These are phyloP conservation scores for Saccharomycopsis sp. DNA, from an alignment of 805 yeast genomes.

Conservation along the genomic window DNA sequence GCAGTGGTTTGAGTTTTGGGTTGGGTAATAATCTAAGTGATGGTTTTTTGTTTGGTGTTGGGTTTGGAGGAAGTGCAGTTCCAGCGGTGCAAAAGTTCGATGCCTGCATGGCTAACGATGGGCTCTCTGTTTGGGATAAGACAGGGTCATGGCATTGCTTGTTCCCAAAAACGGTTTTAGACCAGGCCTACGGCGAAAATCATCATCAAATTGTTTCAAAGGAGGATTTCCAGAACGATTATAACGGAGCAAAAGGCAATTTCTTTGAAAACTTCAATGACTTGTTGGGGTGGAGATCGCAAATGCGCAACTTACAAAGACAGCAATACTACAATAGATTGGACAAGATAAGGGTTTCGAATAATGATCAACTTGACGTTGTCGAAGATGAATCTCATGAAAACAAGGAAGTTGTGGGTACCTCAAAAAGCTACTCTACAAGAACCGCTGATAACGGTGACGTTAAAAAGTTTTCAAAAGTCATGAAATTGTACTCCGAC, in stretches of 20 bases:
- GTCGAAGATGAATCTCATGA: not conserved
- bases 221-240: conserved; percentile 47
- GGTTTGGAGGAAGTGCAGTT: conserved; percentile 31
- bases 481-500: conserved; percentile 33
- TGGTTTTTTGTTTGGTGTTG: no score
- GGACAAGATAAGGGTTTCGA: no score
- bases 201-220: conserved; percentile 29
- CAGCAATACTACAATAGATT: no score
- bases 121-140: conserved; percentile 74
- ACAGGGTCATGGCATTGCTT: conserved; percentile 88
- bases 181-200: conserved; percentile 37
- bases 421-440: conserved; percentile 30
- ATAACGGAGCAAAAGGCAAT: conserved; percentile 40
- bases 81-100: conserved; percentile 54
- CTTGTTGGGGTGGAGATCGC: conserved; percentile 57
- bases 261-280: conserved; percentile 61
- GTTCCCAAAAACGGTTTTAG: conserved; percentile 44
- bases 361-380: no score
- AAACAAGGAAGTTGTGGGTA: conserved; percentile 30
- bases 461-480: conserved; percentile 32
- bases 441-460: conserved; percentile 29
- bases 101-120: conserved; percentile 54
- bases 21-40: no score
- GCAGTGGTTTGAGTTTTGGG: no score
- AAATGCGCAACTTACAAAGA: conserved; percentile 40